Evolutionary conservation across 306 rosid genomes (phyloP).

Genomic region (Styphnolobium japonicum): DNA sequence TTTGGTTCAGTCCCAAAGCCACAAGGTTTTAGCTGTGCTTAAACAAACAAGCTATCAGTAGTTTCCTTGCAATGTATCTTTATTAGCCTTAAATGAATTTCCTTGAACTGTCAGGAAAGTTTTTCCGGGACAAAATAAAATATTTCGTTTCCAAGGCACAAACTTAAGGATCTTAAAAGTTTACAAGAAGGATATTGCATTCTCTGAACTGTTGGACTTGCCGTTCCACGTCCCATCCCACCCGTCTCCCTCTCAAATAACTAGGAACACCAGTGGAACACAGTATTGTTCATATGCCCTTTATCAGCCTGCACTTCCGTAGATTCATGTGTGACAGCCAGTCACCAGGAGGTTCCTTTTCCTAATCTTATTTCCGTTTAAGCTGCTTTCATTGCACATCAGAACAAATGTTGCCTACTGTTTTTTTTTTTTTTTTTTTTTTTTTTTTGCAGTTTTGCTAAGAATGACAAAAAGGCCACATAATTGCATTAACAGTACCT

Average conservation of each 20-base stretch:
- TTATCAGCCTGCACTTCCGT: no score
- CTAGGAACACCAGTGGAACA: not conserved
- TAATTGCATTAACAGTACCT: not conserved
- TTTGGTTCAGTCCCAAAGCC: no score
- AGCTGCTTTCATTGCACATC: not conserved
- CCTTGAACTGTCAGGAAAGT: not conserved
- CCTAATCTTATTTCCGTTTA: no score
- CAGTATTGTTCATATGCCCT: no score
- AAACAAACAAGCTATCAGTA: no score
- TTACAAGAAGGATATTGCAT: not conserved
- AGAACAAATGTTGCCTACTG: not conserved
- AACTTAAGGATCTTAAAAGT: not conserved
- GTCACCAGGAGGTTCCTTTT: no score
- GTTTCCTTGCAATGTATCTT: no score
- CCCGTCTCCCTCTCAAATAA: not conserved
- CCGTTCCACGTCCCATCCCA: not conserved
- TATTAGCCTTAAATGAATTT: not conserved
- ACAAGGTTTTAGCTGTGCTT: no score
- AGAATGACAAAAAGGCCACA: not conserved
- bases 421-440: not conserved
- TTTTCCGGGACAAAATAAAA: not conserved
- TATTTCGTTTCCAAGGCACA: not conserved
- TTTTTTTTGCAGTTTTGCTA: not conserved
- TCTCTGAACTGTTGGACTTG: not conserved
- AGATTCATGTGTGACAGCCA: no score